Conservation (phyloP, 192 early-diverging fungal genomes). For the Spizellomyces punctatus region DNA sequence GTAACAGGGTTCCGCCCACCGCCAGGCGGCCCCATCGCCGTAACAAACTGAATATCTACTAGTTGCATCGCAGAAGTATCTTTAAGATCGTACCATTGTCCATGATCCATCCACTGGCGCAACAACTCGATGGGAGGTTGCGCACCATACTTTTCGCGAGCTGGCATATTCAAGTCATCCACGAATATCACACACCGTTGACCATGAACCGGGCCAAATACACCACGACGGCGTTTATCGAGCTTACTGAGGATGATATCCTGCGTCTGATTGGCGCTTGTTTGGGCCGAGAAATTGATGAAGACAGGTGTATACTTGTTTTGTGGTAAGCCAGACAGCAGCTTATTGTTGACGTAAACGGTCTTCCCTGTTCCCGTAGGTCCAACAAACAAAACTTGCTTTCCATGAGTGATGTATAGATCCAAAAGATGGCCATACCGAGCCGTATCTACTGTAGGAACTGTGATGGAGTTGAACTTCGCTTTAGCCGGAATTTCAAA, state of each 20-base stretch:
- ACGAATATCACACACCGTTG: conserved; percentile 61
- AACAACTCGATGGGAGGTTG: conserved; percentile 64
- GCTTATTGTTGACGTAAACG: conserved; percentile 64
- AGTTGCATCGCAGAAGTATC: conserved; percentile 60
- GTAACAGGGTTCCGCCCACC: conserved; percentile 63
- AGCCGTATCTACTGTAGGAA: conserved; percentile 61
- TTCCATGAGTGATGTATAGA: conserved; percentile 52
- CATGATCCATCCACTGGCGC: conserved; percentile 63
- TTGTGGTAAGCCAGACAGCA: conserved; percentile 49
- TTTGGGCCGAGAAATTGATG: conserved; percentile 68
- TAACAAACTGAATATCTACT: conserved; percentile 61
- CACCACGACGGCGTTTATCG: conserved; percentile 56
- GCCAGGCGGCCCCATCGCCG: conserved; percentile 63
- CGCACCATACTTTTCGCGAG: conserved; percentile 62
- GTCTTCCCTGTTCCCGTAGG: conserved; percentile 63
- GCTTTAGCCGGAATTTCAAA: conserved; percentile 55
- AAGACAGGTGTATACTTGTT: conserved; percentile 61
- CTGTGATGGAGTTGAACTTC: conserved; percentile 60
- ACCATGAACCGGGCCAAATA: conserved; percentile 60
- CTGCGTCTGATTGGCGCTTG: conserved; percentile 62
- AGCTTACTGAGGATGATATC: conserved; percentile 61
- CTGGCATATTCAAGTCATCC: conserved; percentile 68
- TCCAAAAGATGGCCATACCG: conserved; percentile 57
- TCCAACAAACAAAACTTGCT: conserved; percentile 59
- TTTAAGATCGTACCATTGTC: conserved; percentile 57